Base-by-base conservation (phyloP, 352 stramenopile genomes). In the Globisporangium heterothallicum region DNA sequence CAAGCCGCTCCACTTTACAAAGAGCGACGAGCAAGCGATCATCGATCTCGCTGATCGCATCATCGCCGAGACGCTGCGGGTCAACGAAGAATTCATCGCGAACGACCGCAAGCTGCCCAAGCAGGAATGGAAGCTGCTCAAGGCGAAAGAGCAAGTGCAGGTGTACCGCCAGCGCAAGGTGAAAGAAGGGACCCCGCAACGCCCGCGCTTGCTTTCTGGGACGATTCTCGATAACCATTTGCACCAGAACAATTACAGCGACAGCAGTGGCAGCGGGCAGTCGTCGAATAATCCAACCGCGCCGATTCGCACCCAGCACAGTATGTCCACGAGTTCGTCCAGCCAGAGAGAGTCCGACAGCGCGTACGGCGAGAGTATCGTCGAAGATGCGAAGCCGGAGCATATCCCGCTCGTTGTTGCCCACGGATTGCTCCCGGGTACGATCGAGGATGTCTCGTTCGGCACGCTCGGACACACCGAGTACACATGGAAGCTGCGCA, bases 121-220 rank as follows among this genome's bases (percentile, higher is more conserved):
- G 8, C 47, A 72, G 14, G 59, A 72, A 47, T 87, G 76, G 76
- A 83, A 83, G 56, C 67, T 76, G 41, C 47, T 79, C 29, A 76
- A 74, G 50, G 59, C 64, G 6, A 73, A 73, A 36, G 73, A 87
- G 40, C 63, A 79, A 49, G 49, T 87, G 19, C 62, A 78, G 32
- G 61, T 84, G n/a, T 87, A 80, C 43, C 64, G 72, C 29, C 72
- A 75, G 34, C 67, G 76, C 47, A 60, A 67, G 16, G 18, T 59
- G 16, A 66, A 59, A 7, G 49, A 44, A 6, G 41, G 36, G 27
- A 45, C n/a, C 16, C 56, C 57, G 22, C 69, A 69, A 63, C 64
- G 70, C 38, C 70, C 70, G 9, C 61, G 64, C 6, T 54, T 80
- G 46, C 54, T 80, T 35, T 80, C 70, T n/a, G 63, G 66, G 27